A percentile compares a stretch with the other conserved stretches of the same genome.
phyloP scores from a whole-genome alignment of 2,329 filamentous ascomycete species.

The Ceratocystis destructans region DNA sequence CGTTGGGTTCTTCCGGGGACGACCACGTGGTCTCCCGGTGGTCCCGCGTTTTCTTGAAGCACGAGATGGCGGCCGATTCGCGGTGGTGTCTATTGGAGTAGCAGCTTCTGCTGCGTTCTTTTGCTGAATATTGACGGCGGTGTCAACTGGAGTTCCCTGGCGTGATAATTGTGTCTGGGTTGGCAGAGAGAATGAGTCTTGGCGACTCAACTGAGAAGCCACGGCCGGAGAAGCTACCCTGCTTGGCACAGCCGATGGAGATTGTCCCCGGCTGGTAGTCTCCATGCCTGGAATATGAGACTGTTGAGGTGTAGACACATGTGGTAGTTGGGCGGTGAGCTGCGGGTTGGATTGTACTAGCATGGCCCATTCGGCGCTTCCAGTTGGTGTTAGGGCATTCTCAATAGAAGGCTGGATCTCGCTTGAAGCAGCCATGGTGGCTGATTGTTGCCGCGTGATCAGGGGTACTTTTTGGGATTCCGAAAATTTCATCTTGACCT shows the following conservation, averaged over 20 bases:
- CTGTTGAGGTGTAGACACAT: constrained; percentile 1
- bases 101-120: constrained; percentile 12
- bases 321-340: constrained; percentile 24
- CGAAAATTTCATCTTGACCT: constrained; percentile 80
- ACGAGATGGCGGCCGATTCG: constrained; percentile 47
- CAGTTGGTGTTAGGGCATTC: constrained; percentile 36
- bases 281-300: constrained; percentile 10
- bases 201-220: neutral
- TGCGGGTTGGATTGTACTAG: constrained; percentile 60
- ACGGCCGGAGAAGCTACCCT: constrained; percentile 7
- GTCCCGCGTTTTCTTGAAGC: constrained; percentile 38
- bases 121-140: neutral
- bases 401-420: constrained; percentile 22
- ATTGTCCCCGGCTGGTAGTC: constrained; percentile 3
- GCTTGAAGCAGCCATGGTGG: neutral
- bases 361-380: constrained; percentile 63
- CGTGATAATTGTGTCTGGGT: constrained; percentile 3
- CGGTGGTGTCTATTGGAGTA: constrained; percentile 22
- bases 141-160: constrained; percentile 11
- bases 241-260: constrained; percentile 1
- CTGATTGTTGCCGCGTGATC: neutral
- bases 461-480: constrained; percentile 48
- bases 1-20: constrained; percentile 40
- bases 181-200: constrained; percentile 1
- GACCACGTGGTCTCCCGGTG: constrained; percentile 42